Evolutionary conservation across 257 asterid genomes (phyloP).

Genomic region (Eustoma russellianum): DNA sequence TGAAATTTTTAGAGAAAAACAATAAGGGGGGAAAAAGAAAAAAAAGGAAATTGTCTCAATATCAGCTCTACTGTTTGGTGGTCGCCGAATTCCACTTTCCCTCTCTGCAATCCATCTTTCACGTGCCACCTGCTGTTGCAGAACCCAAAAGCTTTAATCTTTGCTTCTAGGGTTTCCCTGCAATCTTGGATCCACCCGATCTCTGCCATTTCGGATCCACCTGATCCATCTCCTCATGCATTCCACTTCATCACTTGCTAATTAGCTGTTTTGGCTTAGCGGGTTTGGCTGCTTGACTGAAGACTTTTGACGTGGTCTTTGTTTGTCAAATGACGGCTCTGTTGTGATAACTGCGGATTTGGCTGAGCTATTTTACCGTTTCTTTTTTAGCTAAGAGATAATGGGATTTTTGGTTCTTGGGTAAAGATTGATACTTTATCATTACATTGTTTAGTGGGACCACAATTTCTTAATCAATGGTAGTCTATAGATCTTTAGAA

Average conservation of each 20-base stretch:
- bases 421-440: background rate
- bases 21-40: background rate
- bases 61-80: constrained; percentile 1
- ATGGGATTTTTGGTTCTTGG: constrained; percentile 3
- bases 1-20: background rate
- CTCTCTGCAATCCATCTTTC: constrained; percentile 35
- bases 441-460: background rate
- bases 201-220: constrained; percentile 16
- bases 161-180: constrained; percentile 8
- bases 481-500: background rate
- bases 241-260: background rate
- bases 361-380: background rate
- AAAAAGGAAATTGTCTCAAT: background rate
- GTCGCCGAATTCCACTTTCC: constrained; percentile 16
- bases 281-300: constrained; percentile 1
- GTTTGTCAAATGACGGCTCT: background rate
- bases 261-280: background rate
- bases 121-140: constrained; percentile 24
- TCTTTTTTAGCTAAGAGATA: constrained; percentile 1
- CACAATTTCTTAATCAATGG: background rate
- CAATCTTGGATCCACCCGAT: constrained; percentile 16
- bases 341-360: constrained; percentile 2
- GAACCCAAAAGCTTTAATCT: constrained; percentile 5
- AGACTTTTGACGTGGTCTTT: constrained; percentile 7
- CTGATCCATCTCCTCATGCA: constrained; percentile 11